These are phyloP conservation scores for Mucuna pruriens DNA, from an alignment of 306 rosid genomes.

Conservation along the genomic window DNA sequence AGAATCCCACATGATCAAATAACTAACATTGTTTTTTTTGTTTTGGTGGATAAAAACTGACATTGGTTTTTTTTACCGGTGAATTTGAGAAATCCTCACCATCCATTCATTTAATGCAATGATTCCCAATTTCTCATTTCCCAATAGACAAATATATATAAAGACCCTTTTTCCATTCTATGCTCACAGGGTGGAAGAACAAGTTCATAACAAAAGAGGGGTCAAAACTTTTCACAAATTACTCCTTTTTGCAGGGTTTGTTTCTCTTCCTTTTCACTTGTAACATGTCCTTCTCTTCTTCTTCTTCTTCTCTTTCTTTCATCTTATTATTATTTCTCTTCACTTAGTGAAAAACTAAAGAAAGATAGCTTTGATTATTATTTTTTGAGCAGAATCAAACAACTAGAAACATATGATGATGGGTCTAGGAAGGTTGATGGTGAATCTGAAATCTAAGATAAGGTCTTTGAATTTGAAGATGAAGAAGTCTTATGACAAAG, in stretches of 20 bases:
- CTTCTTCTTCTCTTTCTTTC: neutral
- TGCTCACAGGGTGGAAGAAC: neutral
- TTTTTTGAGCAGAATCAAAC: constrained; percentile 21
- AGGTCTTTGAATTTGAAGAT: constrained; percentile 68
- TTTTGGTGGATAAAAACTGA: too few relatives aligned
- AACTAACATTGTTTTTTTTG: neutral
- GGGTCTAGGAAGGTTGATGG: constrained; percentile 68
- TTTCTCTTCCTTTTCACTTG: neutral
- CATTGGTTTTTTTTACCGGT: neutral
- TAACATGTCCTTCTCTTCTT: neutral
- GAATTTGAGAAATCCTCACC: neutral
- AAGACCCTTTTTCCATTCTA: neutral
- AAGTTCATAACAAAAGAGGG: neutral
- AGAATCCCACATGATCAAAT: neutral
- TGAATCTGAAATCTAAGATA: constrained; percentile 71
- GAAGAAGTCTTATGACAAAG: constrained; percentile 81
- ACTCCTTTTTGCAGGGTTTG: constrained; percentile 28
- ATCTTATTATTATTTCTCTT: too few relatives aligned
- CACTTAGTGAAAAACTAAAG: neutral
- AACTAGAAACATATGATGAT: constrained; percentile 31
- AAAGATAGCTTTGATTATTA: neutral
- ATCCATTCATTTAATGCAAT: neutral
- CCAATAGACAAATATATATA: neutral
- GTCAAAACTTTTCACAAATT: neutral
- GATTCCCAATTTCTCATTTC: too few relatives aligned